Percentiles rank a stretch among this genome's conserved stretches.
Evolutionary conservation across 805 yeast genomes (phyloP).

Genomic region (Pichia membranifaciens): DNA sequence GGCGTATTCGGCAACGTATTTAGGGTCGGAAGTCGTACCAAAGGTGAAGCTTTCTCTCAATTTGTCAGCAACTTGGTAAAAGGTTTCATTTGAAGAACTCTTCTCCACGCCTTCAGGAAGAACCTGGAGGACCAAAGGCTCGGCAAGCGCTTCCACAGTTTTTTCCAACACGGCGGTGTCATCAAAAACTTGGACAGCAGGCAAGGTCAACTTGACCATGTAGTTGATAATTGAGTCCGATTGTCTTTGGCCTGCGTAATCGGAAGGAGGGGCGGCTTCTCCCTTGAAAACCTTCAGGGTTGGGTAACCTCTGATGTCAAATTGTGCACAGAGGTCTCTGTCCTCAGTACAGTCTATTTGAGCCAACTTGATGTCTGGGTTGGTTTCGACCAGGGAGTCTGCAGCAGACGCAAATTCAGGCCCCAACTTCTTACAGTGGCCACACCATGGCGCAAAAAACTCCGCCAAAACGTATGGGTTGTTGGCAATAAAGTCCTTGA

Average conservation of each 20-base stretch:
- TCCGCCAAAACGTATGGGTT: conserved; percentile 81
- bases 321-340: conserved; percentile 60
- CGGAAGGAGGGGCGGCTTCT: conserved; percentile 39
- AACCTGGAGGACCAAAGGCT: conserved; percentile 54
- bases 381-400: conserved; percentile 42
- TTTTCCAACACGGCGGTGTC: conserved; percentile 45
- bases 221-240: conserved; percentile 70
- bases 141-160: conserved; percentile 39
- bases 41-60: conserved; percentile 63
- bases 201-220: conserved; percentile 78
- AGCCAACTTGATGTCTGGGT: conserved; percentile 61
- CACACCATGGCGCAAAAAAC: conserved; percentile 97
- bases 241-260: conserved; percentile 81
- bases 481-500: conserved; percentile 56
- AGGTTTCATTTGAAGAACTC: conserved; percentile 45
- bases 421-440: conserved; percentile 85
- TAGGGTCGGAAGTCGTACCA: conserved; percentile 39
- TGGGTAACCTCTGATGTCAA: conserved; percentile 77
- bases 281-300: conserved; percentile 72
- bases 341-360: conserved; percentile 84
- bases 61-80: conserved; percentile 52
- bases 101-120: conserved; percentile 29
- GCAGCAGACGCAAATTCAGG: conserved; percentile 78
- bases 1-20: conserved; percentile 33
- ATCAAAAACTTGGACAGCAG: conserved; percentile 56